Evolutionary conservation across 2,329 filamentous ascomycete species (phyloP).

Genomic region (Botrytis tulipae): DNA sequence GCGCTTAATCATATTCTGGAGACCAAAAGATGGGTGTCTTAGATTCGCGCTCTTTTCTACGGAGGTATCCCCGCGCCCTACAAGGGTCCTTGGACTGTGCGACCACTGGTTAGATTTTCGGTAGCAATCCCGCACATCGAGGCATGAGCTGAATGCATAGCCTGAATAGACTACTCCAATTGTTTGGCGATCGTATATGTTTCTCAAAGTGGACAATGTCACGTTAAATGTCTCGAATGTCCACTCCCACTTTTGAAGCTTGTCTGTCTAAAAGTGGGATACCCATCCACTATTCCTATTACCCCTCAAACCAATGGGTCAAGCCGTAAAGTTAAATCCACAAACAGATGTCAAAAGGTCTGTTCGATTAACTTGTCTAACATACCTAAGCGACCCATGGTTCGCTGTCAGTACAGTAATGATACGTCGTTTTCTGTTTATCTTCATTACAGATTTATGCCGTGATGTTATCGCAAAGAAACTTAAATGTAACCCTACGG

Average conservation of each 20-base stretch:
- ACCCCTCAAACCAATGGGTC: constrained; percentile 1
- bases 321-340: constrained; percentile 1
- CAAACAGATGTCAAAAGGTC: neutral
- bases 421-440: neutral
- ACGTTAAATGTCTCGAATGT: neutral
- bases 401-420: neutral
- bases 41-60: neutral
- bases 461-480: neutral
- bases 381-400: neutral
- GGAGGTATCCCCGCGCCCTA: neutral
- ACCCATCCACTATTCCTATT: neutral
- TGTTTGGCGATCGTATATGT: neutral
- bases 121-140: neutral
- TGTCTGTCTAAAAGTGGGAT: constrained; percentile 11
- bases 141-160: neutral
- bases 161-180: neutral
- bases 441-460: neutral
- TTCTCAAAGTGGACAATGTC: neutral
- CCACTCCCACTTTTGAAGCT: neutral
- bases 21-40: neutral
- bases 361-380: neutral
- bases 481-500: neutral
- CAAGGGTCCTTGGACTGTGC: neutral
- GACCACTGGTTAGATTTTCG: neutral
- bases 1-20: neutral